phyloP scores from a whole-genome alignment of 2,329 filamentous ascomycete genomes.

The Botrytis medusae region DNA sequence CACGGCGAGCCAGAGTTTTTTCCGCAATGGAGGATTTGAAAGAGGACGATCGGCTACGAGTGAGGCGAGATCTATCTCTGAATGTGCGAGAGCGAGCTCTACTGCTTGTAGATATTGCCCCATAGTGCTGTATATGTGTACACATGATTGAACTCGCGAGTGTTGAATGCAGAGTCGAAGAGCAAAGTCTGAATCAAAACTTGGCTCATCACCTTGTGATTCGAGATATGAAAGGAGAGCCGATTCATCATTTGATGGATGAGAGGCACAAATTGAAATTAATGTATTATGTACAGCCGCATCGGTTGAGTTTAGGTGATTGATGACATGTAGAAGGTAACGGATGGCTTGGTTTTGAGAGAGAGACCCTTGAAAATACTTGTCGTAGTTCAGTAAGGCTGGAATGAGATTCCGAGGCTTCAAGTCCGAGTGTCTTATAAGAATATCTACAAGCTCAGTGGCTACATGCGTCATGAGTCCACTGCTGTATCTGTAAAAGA shows the following conservation, averaged over 20 bases:
- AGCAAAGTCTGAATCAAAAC: slow-evolving; percentile 94
- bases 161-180: slow-evolving; percentile 94
- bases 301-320: slow-evolving; percentile 75
- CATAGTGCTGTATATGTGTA: slow-evolving; percentile 98
- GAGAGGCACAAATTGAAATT: slow-evolving; percentile 91
- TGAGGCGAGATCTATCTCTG: slow-evolving; percentile 85
- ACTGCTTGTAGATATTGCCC: slow-evolving; percentile 91
- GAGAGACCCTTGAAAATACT: slow-evolving; percentile 66
- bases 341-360: slow-evolving; percentile 85
- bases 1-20: slow-evolving; percentile 93
- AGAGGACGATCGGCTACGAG: slow-evolving; percentile 85
- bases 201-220: slow-evolving; percentile 80
- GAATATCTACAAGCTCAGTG: slow-evolving; percentile 84
- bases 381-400: slow-evolving; percentile 90
- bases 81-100: slow-evolving; percentile 84
- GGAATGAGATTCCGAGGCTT: slow-evolving; percentile 88
- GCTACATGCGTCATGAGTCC: slow-evolving; percentile 92
- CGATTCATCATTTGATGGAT: slow-evolving; percentile 78
- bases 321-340: slow-evolving; percentile 91
- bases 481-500: slow-evolving; percentile 95
- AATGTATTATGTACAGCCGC: slow-evolving; percentile 95
- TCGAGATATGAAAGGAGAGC: slow-evolving; percentile 86
- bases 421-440: slow-evolving; percentile 87
- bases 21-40: slow-evolving; percentile 75
- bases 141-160: slow-evolving; percentile 87